Base-by-base conservation (phyloP, 2,329 filamentous ascomycete genomes). In the Ramularia collo-cygni region DNA sequence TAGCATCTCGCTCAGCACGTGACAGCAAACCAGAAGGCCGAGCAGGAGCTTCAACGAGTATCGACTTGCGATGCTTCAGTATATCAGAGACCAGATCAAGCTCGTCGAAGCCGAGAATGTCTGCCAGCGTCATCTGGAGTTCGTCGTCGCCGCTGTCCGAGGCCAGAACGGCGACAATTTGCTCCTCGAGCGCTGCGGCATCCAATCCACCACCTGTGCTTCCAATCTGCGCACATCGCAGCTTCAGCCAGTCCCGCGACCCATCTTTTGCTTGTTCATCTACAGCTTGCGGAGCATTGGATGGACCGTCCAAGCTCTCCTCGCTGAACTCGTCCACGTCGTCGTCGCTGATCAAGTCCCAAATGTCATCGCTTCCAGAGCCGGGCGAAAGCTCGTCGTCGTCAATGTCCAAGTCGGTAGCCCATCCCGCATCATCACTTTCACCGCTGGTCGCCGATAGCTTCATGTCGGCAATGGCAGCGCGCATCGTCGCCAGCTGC, bases 21-120 rank as follows among this genome's bases (percentile, higher is more conserved):
- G 80, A 87, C 47, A 93, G 72, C 4, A 96, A 70, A 3, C 72
- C 52, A 71, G 58, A 28, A 72, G 48, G 43, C 24, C 42, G 64
- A 38, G 65, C 67, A 40, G 61, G 58, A 7, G 57, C 60, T 35
- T 58, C 57, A 45, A 52, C 54, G 8, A 81, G 62, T 31, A 96
- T 77, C 32, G 85, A 76, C 37, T 75, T 68, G 37, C 88, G 78
- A 59, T 90, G 80, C 2, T 79, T 75, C 37, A 96, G 82, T n/a
- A 96, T 69, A 47, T 95, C 86, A 47, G 89, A 89, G 38, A 96
- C 83, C 54, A 98, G 81, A 50, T 98, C 90, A 13, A 98, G 71
- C 57, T 96, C 87, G 53, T 92, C 88, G 55, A 90, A 96, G 0
- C 93, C 92, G 44, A 98, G 72, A 30, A 95, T 77, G 54, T 98